phyloP scores from a whole-genome alignment of 768 basidiomycete species.

The Candolleomyces aberdarensis region DNA sequence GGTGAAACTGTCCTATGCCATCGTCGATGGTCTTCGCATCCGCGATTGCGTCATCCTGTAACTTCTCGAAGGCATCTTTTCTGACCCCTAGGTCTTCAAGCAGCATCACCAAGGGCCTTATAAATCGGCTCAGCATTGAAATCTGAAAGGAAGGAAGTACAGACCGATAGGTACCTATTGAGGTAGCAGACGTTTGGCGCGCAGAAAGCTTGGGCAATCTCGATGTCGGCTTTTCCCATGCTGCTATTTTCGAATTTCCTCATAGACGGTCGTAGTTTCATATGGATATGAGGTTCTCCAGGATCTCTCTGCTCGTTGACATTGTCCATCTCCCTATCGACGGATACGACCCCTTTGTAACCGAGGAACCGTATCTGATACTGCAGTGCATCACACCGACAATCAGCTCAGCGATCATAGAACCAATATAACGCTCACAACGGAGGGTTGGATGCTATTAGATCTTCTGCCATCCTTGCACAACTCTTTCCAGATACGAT shows the following conservation, averaged over 20 bases:
- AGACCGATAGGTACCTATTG: conserved; percentile 51
- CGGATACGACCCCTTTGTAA: conserved; percentile 75
- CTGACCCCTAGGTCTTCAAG: conserved; percentile 73
- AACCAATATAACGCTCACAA: conserved; percentile 40
- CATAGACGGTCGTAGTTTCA: conserved; percentile 74
- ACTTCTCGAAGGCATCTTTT: conserved; percentile 50
- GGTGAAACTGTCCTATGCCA: conserved; percentile 45
- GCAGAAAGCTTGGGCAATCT: conserved; percentile 66
- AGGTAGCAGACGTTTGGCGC: conserved; percentile 62
- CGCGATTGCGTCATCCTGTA: conserved; percentile 60
- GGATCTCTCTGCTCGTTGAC: conserved; percentile 16
- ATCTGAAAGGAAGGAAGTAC: neutral
- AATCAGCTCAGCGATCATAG: neutral
- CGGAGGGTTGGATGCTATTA: conserved; percentile 45
- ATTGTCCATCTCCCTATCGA: conserved; percentile 54
- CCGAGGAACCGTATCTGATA: conserved; percentile 84
- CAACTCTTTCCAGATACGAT: conserved; percentile 57
- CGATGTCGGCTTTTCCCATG: conserved; percentile 55
- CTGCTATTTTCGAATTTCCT: conserved; percentile 62
- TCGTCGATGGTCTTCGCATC: conserved; percentile 59
- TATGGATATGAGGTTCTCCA: conserved; percentile 42
- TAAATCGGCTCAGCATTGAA: neutral
- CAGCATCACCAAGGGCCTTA: conserved; percentile 71
- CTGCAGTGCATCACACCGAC: conserved; percentile 22
- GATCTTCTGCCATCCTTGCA: conserved; percentile 35